phyloP scores from a whole-genome alignment of 2,329 filamentous ascomycete species.

The Talaromyces sp. region DNA sequence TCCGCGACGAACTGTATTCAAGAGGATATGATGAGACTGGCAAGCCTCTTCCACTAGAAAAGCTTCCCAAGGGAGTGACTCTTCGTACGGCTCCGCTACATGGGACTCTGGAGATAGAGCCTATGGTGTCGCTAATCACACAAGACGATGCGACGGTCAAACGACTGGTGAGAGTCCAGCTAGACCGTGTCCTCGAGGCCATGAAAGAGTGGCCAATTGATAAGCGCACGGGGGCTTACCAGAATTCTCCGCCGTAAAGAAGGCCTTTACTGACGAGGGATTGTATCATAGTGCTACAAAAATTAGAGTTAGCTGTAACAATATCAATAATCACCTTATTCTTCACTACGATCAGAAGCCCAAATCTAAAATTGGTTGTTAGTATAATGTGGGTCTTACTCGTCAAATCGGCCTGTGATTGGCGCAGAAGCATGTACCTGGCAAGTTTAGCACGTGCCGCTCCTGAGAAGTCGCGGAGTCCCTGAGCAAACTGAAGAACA shows the following conservation, averaged over 20 bases:
- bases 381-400: background rate
- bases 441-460: constrained; percentile 8
- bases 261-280: too few species aligned
- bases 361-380: background rate
- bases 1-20: constrained; percentile 44
- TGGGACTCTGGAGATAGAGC: constrained; percentile 37
- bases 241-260: background rate
- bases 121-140: constrained; percentile 13
- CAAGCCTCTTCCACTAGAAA: constrained; percentile 20
- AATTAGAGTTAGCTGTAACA: background rate
- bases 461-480: constrained; percentile 5
- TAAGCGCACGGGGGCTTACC: background rate
- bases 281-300: background rate
- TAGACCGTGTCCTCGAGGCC: background rate
- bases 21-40: constrained; percentile 44
- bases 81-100: constrained; percentile 22
- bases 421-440: background rate
- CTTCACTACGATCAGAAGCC: background rate
- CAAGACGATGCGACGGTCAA: constrained; percentile 1
- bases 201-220: constrained; percentile 4
- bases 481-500: background rate
- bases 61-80: background rate
- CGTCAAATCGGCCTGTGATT: background rate
- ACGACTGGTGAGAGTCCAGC: background rate
- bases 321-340: background rate